Conservation (phyloP, 495 filamentous ascomycete genomes). For the Hypoxylon lienhwacheense region DNA sequence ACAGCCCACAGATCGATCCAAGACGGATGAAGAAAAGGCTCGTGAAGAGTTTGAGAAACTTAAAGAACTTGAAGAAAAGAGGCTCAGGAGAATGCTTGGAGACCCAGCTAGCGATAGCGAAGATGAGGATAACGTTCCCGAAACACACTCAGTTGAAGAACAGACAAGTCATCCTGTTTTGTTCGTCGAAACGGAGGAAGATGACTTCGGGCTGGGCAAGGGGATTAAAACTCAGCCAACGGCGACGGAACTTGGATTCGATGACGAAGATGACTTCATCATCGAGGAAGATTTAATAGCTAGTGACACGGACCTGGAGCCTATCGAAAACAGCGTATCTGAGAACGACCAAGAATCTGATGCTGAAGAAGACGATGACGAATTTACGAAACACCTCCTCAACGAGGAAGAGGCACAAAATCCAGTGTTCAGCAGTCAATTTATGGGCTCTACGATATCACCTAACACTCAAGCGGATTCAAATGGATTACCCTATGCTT, state of each 20-base stretch:
- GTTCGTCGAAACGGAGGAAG: constrained; percentile 50
- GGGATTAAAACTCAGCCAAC: constrained; percentile 54
- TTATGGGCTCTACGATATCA: constrained; percentile 21
- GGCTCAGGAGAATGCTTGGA: constrained; percentile 74
- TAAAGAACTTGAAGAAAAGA: constrained; percentile 76
- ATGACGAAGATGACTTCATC: constrained; percentile 91
- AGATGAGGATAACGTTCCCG: constrained; percentile 42
- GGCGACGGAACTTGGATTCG: constrained; percentile 60
- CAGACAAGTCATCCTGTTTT: constrained; percentile 19
- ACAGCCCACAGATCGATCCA: constrained; percentile 79
- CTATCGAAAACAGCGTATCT: constrained; percentile 56
- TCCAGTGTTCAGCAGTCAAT: constrained; percentile 44
- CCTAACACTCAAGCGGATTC: constrained; percentile 41
- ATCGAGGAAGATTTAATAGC: constrained; percentile 85
- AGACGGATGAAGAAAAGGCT: constrained; percentile 86
- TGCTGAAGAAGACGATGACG: constrained; percentile 56
- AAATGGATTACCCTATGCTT: constrained; percentile 73
- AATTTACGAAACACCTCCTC: constrained; percentile 67
- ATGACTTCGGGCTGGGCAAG: constrained; percentile 57
- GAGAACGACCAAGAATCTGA: constrained; percentile 60
- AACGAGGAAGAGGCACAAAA: constrained; percentile 54
- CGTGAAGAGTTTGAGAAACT: constrained; percentile 73
- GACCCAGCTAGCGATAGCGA: constrained; percentile 53
- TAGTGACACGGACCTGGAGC: constrained; percentile 64
- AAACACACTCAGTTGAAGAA: constrained; percentile 23